phyloP scores from a whole-genome alignment of 169 alveolate genomes.

The Toxoplasma gondii region DNA sequence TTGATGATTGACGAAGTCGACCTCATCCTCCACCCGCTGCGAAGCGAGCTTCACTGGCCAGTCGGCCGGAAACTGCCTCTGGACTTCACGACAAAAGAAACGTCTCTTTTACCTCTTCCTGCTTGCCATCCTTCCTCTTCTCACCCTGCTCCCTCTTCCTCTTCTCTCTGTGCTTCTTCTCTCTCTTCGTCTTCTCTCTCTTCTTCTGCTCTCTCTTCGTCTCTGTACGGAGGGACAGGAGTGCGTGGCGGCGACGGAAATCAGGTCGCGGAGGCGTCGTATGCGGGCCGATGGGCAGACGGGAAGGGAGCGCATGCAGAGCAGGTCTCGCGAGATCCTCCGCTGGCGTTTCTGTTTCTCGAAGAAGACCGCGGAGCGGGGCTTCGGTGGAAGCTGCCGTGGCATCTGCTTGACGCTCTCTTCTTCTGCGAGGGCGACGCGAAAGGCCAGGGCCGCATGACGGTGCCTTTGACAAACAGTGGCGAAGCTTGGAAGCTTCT shows the following conservation, averaged over 20 bases:
- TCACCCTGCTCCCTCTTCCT: background rate
- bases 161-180: background rate
- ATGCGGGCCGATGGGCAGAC: background rate
- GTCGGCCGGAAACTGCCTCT: conserved; percentile 78
- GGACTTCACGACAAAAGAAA: conserved; percentile 29
- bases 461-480: conserved; percentile 27
- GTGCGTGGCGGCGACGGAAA: background rate
- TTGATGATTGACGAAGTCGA: conserved; percentile 92
- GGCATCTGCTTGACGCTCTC: conserved; percentile 85
- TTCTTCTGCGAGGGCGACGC: conserved; percentile 61
- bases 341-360: conserved; percentile 24
- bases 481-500: conserved; percentile 65
- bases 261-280: conserved; percentile 37
- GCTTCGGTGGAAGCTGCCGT: conserved; percentile 85
- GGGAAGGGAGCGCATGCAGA: background rate
- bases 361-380: conserved; percentile 55
- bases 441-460: background rate
- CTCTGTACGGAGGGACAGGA: background rate
- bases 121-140: background rate
- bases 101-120: background rate
- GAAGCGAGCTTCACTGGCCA: conserved; percentile 94
- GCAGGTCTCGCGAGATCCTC: background rate
- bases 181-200: background rate
- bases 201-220: background rate
- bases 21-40: conserved; percentile 89